Base-by-base conservation (phyloP, 2,329 filamentous ascomycete species). In the Verticillium longisporum region DNA sequence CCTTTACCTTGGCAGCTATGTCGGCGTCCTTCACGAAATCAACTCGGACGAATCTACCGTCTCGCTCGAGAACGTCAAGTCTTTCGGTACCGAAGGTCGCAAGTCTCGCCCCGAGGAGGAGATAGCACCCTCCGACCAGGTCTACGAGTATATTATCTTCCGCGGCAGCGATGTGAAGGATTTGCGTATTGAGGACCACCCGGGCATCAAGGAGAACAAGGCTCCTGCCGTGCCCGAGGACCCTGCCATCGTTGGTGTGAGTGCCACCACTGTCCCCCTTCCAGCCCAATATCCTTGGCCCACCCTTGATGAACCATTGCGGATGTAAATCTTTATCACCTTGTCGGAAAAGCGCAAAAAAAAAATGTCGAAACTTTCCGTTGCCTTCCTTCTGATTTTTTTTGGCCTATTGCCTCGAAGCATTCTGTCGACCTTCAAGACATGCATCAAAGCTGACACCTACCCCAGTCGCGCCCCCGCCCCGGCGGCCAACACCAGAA, bases 91-190 rank as follows among this genome's bases (percentile, higher is more conserved):
- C 34, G 95, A 99, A 79, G 93, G 92, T 61, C 91, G 95, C 66
- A 89, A 88, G 72, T 86, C 83, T 67, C 87, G 88, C 68, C 88
- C 89, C 18, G 85, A 88, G 18, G 90, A 96, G 66, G 93, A 97
- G 77, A 90, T 97, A 62, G 79, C 89, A 41, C 85, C 92, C 3
- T 94, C 91, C 37, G 88, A 95, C 64, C 91, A 91, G 73, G 85
- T 97, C 71, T 99, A 97, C 80, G 95, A 98, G 74, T 98, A 97
- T 79, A 98, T 99, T 72, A 92, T 99, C 66, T 99, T 99, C 77
- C 89, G 94, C 63, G 95, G 95, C 69, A 97, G 92, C 75, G 95
- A 99, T 80, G 95, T 99, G 72, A 99, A 99, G 78, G 95, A 99
- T 75, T 83, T 99, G 70, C 90, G 92, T 70, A 94, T 99, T 71